A percentile compares a stretch with the other conserved stretches of the same genome.
phyloP scores from a whole-genome alignment of 106 monocot genomes.

The Acanthochlamys bracteata region DNA sequence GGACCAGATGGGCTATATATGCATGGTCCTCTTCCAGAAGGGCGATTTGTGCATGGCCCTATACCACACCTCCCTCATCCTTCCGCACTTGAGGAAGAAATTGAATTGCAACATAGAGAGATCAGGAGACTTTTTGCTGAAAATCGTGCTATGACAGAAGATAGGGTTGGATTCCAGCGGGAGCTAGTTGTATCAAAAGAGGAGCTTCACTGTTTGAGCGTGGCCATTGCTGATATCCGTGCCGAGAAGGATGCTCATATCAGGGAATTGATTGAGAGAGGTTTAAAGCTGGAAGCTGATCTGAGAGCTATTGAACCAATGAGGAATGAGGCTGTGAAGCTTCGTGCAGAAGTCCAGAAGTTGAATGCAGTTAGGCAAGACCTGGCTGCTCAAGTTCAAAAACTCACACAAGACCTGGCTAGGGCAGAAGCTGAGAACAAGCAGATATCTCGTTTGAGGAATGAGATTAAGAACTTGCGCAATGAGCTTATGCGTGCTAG shows the following conservation, averaged over 20 bases:
- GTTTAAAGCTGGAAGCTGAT: conserved; percentile 61
- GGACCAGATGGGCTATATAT: conserved; percentile 26
- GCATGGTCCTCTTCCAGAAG: conserved; percentile 29
- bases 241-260: conserved; percentile 44
- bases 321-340: conserved; percentile 30
- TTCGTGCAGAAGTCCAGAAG: conserved; percentile 42
- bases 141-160: conserved; percentile 35
- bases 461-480: conserved; percentile 56
- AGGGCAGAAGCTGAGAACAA: conserved; percentile 49
- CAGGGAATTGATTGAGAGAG: conserved; percentile 47
- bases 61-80: conserved; percentile 28
- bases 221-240: conserved; percentile 29
- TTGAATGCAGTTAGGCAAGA: conserved; percentile 48
- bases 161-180: conserved; percentile 31
- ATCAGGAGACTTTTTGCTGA: conserved; percentile 44
- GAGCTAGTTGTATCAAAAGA: conserved; percentile 44
- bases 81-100: conserved; percentile 30
- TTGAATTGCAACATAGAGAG: conserved; percentile 41
- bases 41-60: conserved; percentile 27
- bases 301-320: conserved; percentile 42
- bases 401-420: conserved; percentile 47
- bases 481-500: conserved; percentile 62
- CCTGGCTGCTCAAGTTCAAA: conserved; percentile 36
- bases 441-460: conserved; percentile 33
- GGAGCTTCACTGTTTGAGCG: conserved; percentile 34